Conservation (phyloP, 148 eudicot genomes). For the Rhododendron henanense region DNA sequence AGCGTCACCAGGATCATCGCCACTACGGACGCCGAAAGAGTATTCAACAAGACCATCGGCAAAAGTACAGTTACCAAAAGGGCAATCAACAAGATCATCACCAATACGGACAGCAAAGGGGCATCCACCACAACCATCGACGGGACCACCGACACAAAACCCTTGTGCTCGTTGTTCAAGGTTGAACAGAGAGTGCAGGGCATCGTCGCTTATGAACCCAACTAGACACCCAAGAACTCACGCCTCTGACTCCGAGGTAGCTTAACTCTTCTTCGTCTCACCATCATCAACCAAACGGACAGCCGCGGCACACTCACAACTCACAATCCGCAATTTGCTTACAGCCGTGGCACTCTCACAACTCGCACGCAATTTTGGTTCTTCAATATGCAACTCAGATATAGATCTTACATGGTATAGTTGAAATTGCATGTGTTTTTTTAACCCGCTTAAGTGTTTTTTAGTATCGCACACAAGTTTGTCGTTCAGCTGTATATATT, state of each 20-base stretch:
- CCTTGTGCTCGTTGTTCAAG: conserved; percentile 20
- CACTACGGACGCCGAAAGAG: neutral
- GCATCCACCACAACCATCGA: conserved; percentile 23
- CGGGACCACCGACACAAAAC: conserved; percentile 18
- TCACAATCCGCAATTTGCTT: neutral
- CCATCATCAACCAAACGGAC: neutral
- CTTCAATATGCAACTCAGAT: neutral
- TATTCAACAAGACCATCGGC: conserved; percentile 6
- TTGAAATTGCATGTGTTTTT: neutral
- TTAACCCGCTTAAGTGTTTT: neutral
- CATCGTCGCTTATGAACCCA: conserved; percentile 10
- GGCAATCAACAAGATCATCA: conserved; percentile 8
- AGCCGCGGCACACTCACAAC: neutral
- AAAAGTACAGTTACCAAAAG: conserved; percentile 3
- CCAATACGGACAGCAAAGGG: conserved; percentile 10
- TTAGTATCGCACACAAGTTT: neutral
- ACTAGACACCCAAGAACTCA: conserved; percentile 18
- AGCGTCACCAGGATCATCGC: conserved; percentile 8
- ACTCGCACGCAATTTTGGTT: neutral
- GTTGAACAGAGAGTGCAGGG: conserved; percentile 20
- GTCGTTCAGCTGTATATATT: neutral
- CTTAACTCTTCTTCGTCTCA: neutral
- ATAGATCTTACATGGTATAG: neutral
- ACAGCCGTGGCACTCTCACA: neutral
- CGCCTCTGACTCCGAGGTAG: conserved; percentile 13